phyloP scores from a whole-genome alignment of 768 basidiomycete species.

The Cystobasidium ongulense region DNA sequence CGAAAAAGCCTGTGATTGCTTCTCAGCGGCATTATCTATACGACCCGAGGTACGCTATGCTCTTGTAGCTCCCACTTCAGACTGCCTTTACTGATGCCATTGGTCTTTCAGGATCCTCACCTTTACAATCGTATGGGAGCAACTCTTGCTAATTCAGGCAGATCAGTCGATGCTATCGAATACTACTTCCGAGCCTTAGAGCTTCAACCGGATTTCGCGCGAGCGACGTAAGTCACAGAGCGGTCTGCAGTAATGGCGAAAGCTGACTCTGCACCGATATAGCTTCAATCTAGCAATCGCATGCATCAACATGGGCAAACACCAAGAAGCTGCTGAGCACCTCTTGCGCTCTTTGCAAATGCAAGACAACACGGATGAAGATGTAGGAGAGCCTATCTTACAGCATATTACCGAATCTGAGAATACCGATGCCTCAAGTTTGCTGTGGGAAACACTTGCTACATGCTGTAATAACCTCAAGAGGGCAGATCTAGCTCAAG shows the following conservation, averaged over 20 bases:
- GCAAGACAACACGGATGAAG: slow-evolving; percentile 63
- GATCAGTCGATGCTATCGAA: slow-evolving; percentile 66
- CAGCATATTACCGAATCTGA: slow-evolving; percentile 1
- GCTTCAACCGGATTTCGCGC: slow-evolving; percentile 79
- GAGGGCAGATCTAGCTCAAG: slow-evolving; percentile 16
- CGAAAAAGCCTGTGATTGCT: slow-evolving; percentile 85
- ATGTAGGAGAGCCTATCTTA: slow-evolving; percentile 16
- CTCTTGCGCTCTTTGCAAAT: slow-evolving; percentile 77
- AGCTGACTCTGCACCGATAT: background rate
- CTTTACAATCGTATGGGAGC: slow-evolving; percentile 90
- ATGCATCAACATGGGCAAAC: slow-evolving; percentile 33
- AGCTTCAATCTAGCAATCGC: slow-evolving; percentile 41
- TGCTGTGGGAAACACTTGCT: slow-evolving; percentile 33
- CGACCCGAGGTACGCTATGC: slow-evolving; percentile 64
- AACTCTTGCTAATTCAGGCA: slow-evolving; percentile 76
- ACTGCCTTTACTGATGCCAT: background rate
- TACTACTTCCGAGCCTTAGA: slow-evolving; percentile 81
- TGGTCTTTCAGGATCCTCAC: slow-evolving; percentile 64
- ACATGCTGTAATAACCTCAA: slow-evolving; percentile 25
- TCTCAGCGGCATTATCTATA: slow-evolving; percentile 73
- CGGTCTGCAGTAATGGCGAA: slow-evolving; percentile 48
- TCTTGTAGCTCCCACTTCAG: background rate
- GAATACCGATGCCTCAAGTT: slow-evolving; percentile 33
- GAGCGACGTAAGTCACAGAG: slow-evolving; percentile 91
- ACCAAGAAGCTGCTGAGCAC: slow-evolving; percentile 53